A percentile compares a stretch with the other conserved stretches of the same genome.
phyloP scores from a whole-genome alignment of 2,329 filamentous ascomycete genomes.

The Alternaria postmessia region DNA sequence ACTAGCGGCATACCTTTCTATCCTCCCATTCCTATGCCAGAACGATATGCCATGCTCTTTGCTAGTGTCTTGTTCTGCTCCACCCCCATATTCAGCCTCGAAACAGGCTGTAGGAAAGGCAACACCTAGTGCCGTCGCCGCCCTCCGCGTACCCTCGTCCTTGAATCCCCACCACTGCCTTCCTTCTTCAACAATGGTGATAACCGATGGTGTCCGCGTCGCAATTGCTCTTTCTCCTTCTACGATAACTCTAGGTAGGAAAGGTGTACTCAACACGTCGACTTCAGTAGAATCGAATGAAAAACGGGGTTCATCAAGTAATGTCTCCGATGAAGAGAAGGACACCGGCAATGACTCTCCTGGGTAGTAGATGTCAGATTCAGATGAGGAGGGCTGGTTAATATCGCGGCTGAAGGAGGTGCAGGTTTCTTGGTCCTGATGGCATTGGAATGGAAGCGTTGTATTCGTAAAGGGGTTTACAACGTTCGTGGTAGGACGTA shows the following conservation, averaged over 20 bases:
- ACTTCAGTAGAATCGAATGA: background rate
- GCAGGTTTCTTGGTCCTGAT: background rate
- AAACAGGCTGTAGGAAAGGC: fast-evolving
- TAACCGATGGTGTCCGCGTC: fast-evolving
- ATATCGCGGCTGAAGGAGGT: background rate
- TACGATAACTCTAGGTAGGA: background rate
- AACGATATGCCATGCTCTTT: too few species aligned
- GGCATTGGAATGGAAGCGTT: background rate
- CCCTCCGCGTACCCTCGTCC: background rate
- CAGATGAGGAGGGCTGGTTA: background rate
- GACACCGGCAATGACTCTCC: background rate
- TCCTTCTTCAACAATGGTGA: background rate
- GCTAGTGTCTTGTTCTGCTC: too few species aligned
- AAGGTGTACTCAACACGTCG: background rate
- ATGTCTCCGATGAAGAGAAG: background rate
- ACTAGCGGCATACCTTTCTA: too few species aligned
- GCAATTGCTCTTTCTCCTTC: background rate
- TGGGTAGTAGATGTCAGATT: background rate
- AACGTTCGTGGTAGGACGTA: background rate
- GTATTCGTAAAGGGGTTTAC: background rate
- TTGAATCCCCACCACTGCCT: background rate
- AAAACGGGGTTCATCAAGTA: background rate
- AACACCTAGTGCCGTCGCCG: background rate
- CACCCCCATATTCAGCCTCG: too few species aligned
- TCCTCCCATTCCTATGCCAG: background rate